These are phyloP conservation scores for Prunus persica DNA, from an alignment of 306 rosid genomes.

Conservation along the genomic window DNA sequence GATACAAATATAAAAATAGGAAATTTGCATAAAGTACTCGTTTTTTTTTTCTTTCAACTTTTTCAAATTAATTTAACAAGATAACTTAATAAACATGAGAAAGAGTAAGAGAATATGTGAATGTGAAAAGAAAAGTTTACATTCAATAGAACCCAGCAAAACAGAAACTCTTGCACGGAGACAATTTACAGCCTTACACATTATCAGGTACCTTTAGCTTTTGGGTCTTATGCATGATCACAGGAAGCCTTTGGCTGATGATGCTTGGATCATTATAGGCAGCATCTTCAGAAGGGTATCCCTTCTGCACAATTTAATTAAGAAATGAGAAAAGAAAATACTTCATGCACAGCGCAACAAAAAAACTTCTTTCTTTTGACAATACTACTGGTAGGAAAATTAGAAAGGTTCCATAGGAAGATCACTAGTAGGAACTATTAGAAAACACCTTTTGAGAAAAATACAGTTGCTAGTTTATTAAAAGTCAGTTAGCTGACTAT, in stretches of 20 bases:
- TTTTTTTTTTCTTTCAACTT: background rate
- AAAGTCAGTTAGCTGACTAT: background rate
- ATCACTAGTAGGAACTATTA: background rate
- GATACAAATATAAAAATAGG: background rate
- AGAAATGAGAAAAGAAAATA: slow-evolving; percentile 22
- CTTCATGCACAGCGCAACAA: background rate
- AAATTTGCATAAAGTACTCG: background rate
- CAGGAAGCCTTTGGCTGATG: slow-evolving; percentile 75
- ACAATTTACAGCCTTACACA: slow-evolving; percentile 46
- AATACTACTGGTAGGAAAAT: background rate
- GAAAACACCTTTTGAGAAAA: background rate
- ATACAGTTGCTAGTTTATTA: background rate
- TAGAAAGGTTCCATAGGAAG: background rate
- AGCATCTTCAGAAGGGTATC: slow-evolving; percentile 72
- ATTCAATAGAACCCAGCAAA: slow-evolving; percentile 16
- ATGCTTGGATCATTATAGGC: slow-evolving; percentile 76
- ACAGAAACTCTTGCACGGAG: slow-evolving; percentile 27
- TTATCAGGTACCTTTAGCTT: slow-evolving; percentile 59
- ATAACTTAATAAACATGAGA: background rate
- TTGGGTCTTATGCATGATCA: slow-evolving; percentile 59
- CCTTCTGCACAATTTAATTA: slow-evolving; percentile 59
- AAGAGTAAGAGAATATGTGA: background rate
- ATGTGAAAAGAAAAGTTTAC: slow-evolving; percentile 13
- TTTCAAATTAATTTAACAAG: background rate
- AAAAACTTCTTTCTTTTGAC: background rate